A percentile compares a stretch with the other conserved stretches of the same genome.
Conservation (phyloP, 2,329 filamentous ascomycete genomes). For the Paracoccidioides brasiliensis region DNA sequence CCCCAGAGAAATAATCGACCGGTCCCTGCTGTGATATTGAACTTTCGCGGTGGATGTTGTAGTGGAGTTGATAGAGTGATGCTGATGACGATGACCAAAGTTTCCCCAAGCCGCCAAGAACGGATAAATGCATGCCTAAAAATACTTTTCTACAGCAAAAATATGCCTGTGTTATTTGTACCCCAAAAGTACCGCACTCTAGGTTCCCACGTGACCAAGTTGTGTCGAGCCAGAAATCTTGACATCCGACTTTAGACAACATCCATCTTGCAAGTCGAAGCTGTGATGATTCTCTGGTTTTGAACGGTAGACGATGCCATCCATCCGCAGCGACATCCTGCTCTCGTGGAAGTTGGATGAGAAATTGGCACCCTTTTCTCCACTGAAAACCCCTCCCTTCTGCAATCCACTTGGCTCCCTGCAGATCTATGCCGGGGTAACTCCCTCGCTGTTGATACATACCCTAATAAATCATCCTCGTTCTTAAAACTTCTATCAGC, state of each 20-base stretch:
- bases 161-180: background rate
- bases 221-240: too few relatives aligned
- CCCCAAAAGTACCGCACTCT: background rate
- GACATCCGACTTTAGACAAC: too few relatives aligned
- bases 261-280: too few relatives aligned
- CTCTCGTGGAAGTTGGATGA: background rate
- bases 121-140: background rate
- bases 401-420: too few relatives aligned
- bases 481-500: background rate
- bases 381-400: background rate
- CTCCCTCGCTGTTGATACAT: too few relatives aligned
- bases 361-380: background rate
- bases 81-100: background rate
- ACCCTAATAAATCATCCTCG: background rate
- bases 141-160: background rate
- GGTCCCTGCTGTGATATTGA: too few relatives aligned
- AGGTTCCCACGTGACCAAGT: background rate
- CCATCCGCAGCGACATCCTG: background rate
- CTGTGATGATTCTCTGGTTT: background rate
- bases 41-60: background rate
- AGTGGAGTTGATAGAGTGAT: background rate
- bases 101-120: background rate
- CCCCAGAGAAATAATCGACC: background rate
- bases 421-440: too few relatives aligned
- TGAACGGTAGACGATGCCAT: background rate